Base-by-base conservation (phyloP, 352 stramenopile species). In the Globisporangium radiosum region DNA sequence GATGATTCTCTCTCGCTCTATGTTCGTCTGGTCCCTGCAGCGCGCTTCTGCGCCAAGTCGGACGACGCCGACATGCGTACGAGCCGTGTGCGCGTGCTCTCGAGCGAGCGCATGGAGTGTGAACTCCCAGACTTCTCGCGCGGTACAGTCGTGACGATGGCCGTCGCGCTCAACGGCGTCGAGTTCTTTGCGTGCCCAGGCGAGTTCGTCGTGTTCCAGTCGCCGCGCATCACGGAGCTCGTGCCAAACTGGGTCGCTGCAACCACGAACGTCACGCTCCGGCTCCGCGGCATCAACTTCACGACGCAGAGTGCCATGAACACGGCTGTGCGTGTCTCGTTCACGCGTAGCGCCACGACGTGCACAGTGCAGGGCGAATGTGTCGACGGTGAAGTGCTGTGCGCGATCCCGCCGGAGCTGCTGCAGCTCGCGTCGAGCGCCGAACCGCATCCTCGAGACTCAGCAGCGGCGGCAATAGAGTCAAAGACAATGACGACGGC, bases 161-260 rank as follows among this genome's bases (percentile, higher is more conserved):
- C 60, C 3, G 52, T 90, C 42, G 72, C 78, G 6, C 74, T 91
- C 61, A 91, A 89, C 57, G 81, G 81, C 3, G 60, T 85, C 40
- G 81, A 89, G 45, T 90, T 87, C 53, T 60, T 88, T 0, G 19
- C 67, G 1, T 85, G 70, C 47, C 69, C 70, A 3, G 76, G 66
- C 4, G 73, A 86, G 19, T 59, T 87, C 2, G 69, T 68, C 0
- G 65, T 91, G 3, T 89, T 85, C 56, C 81, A 91, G 60, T 77
- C 71, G 4, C 81, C 81, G 10, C 60, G 75, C 1, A 64, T 89
- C 4, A 79, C 70, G 0, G 67, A 81, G 36, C 60, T 91, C 14
- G 70, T 75, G 9, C 81, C 81, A 3, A 71, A 53, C 17, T 91
- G 81, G 78, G 69, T 90, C 19, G 85, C 78, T 1, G 37, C 67